These are phyloP conservation scores for Herpotrichia juniperi DNA, from an alignment of 2,329 filamentous ascomycete species.

Conservation along the genomic window DNA sequence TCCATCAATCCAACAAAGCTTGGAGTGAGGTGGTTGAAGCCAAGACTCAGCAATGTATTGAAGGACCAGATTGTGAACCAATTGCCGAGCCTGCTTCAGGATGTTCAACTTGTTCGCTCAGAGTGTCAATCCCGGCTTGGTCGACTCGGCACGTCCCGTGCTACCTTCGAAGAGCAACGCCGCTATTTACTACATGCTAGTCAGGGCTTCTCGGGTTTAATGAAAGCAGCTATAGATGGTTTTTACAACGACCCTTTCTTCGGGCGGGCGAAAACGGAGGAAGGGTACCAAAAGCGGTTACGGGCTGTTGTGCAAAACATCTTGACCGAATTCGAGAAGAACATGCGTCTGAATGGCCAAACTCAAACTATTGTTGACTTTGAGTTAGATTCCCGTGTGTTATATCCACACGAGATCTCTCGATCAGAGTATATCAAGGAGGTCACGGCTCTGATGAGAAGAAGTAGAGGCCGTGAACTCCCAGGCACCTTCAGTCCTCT, in stretches of 20 bases:
- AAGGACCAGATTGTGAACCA: slow-evolving; percentile 25
- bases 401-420: slow-evolving; percentile 10
- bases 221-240: slow-evolving; percentile 57
- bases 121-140: slow-evolving; percentile 38
- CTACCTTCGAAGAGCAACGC: slow-evolving; percentile 55
- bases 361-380: slow-evolving; percentile 14
- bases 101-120: slow-evolving; percentile 22
- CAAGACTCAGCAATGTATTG: slow-evolving; percentile 27
- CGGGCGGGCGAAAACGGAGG: slow-evolving; percentile 19
- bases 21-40: slow-evolving; percentile 21
- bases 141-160: slow-evolving; percentile 56
- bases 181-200: slow-evolving; percentile 54
- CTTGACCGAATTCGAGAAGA: slow-evolving; percentile 19
- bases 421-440: slow-evolving; percentile 25
- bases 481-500: slow-evolving; percentile 29
- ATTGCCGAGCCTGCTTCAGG: slow-evolving; percentile 34
- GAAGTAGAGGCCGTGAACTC: slow-evolving; percentile 25
- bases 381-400: neutral
- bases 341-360: slow-evolving; percentile 22
- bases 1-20: slow-evolving; percentile 44
- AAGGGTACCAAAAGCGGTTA: slow-evolving; percentile 24
- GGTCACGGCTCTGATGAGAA: slow-evolving; percentile 24
- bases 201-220: slow-evolving; percentile 50
- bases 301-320: slow-evolving; percentile 29
- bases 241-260: slow-evolving; percentile 56